Percentiles rank a stretch among this genome's conserved stretches.
These are phyloP conservation scores for peach (Prunus persica) DNA, from an alignment of 306 rosid genomes.

Conservation along the genomic window Prunus_persica_NCBIv2 NC_034009.1:31651501-31652000, in stretches of 20 bases:
- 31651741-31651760: background rate
- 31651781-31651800: constrained; percentile 40
- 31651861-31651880: constrained; percentile 24
- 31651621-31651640: background rate
- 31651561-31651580: background rate
- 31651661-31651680: constrained; percentile 28
- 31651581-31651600: too few relatives aligned
- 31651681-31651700: constrained; percentile 18
- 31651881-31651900: constrained; percentile 44
- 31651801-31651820: constrained; percentile 27
- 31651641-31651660: constrained; percentile 42
- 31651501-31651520: constrained; percentile 36
- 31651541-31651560: constrained; percentile 26
- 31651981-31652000: background rate
- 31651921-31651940: constrained; percentile 30
- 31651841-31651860: background rate
- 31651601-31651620: background rate
- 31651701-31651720: constrained; percentile 8
- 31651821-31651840: constrained; percentile 28
- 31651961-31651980: constrained; percentile 2
- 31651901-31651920: constrained; percentile 39
- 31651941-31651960: background rate
- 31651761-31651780: constrained; percentile 24
- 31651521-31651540: background rate
- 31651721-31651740: background rate